These are phyloP conservation scores for Yamadazyma ubonensis DNA, from an alignment of 805 yeast genomes.

Conservation along the genomic window DNA sequence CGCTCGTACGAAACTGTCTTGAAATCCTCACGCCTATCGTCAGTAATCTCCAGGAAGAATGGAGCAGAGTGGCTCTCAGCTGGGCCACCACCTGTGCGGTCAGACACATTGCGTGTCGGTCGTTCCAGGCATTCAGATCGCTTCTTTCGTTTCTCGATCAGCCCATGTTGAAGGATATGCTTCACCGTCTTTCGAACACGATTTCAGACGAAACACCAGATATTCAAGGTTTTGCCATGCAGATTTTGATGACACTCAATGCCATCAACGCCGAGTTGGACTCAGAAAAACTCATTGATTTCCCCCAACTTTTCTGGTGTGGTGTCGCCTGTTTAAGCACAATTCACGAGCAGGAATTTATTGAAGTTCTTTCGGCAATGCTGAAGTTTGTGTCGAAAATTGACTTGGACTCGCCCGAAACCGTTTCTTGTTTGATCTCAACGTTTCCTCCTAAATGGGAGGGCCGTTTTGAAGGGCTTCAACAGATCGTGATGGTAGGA, in stretches of 20 bases:
- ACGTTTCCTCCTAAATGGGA: constrained; percentile 97
- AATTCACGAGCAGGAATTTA: constrained; percentile 87
- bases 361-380: constrained; percentile 80
- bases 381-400: constrained; percentile 83
- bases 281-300: constrained; percentile 73
- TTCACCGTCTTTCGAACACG: constrained; percentile 89
- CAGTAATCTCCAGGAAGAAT: constrained; percentile 65
- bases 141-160: constrained; percentile 79
- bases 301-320: constrained; percentile 95
- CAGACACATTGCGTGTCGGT: constrained; percentile 93
- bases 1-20: constrained; percentile 61
- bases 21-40: constrained; percentile 50
- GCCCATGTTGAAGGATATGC: constrained; percentile 87
- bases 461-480: constrained; percentile 87
- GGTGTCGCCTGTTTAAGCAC: constrained; percentile 89
- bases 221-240: constrained; percentile 96
- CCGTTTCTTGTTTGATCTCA: constrained; percentile 76
- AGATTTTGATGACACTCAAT: constrained; percentile 91
- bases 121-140: constrained; percentile 89
- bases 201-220: constrained; percentile 86
- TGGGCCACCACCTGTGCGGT: constrained; percentile 99
- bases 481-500: constrained; percentile 76
- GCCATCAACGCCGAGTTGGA: constrained; percentile 86
- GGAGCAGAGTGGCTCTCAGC: constrained; percentile 78
- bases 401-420: constrained; percentile 80